Conservation (phyloP, 2,329 filamentous ascomycete species). For the Pochonia chlamydosporia region DNA sequence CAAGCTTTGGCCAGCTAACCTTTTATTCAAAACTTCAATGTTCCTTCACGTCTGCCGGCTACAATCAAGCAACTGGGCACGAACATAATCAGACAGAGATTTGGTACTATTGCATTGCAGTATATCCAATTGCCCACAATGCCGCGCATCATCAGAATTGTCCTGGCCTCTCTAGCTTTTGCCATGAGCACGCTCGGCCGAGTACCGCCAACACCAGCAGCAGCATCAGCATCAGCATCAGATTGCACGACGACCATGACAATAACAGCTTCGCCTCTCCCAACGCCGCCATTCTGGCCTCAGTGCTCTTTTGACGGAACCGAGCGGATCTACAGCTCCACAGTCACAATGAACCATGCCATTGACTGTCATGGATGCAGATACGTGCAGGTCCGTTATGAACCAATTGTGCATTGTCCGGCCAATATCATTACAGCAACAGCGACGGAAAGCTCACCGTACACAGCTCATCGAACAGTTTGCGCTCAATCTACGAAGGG, state of each 20-base stretch:
- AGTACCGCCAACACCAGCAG: conserved; percentile 11
- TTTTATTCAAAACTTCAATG: no score
- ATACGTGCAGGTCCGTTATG: conserved; percentile 14
- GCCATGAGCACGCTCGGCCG: background rate
- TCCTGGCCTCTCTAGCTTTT: background rate
- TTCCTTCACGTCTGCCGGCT: no score
- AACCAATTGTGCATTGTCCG: conserved; percentile 20
- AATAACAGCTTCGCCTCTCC: conserved; percentile 15
- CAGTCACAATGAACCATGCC: conserved; percentile 15
- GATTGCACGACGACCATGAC: conserved; percentile 20
- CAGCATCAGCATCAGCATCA: conserved; percentile 13
- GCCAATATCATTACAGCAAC: conserved; percentile 15
- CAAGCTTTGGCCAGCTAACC: no score
- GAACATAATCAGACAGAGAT: background rate
- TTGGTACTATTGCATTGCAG: background rate
- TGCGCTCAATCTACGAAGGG: conserved; percentile 17
- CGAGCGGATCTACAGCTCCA: conserved; percentile 20
- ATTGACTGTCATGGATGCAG: conserved; percentile 28
- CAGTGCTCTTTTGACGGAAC: conserved; percentile 17
- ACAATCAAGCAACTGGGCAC: no score
- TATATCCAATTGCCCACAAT: background rate
- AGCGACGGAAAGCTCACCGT: conserved; percentile 14
- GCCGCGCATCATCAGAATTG: background rate
- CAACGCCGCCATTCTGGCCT: conserved; percentile 24
- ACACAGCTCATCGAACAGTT: conserved; percentile 20